Conservation (phyloP, 2,329 filamentous ascomycete genomes). For the Paraphoma sp. region DNA sequence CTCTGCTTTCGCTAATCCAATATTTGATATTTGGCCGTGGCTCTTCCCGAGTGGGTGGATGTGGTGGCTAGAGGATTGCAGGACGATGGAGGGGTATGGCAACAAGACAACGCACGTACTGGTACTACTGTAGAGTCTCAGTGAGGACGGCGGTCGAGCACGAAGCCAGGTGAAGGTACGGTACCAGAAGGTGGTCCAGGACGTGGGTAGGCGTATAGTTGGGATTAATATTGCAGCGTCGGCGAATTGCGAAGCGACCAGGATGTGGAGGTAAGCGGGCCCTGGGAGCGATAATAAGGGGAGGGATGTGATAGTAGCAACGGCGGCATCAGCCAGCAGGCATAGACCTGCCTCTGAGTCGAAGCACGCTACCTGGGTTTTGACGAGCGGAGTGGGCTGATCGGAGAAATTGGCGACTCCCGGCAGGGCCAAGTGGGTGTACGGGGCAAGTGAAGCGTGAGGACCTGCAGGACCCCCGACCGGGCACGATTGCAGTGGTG, state of each 20-base stretch:
- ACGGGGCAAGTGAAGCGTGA: constrained; percentile 34
- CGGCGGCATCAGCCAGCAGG: constrained; percentile 37
- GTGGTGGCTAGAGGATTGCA: background rate
- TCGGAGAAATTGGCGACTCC: constrained; percentile 31
- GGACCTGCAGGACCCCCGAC: constrained; percentile 34
- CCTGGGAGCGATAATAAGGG: constrained; percentile 34
- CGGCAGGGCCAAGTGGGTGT: constrained; percentile 14
- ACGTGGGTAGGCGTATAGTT: constrained; percentile 23
- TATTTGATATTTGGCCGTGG: background rate
- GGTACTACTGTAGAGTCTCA: constrained; percentile 14
- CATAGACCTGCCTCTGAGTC: constrained; percentile 32
- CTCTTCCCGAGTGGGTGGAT: background rate
- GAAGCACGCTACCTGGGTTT: constrained; percentile 29
- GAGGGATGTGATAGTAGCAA: constrained; percentile 25
- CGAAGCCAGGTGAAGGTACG: constrained; percentile 20
- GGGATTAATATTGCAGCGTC: constrained; percentile 29
- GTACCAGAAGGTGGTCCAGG: constrained; percentile 27
- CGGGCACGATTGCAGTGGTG: constrained; percentile 19
- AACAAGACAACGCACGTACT: constrained; percentile 18
- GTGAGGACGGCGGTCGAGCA: constrained; percentile 18
- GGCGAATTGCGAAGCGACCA: constrained; percentile 34
- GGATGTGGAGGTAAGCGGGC: constrained; percentile 29
- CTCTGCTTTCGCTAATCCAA: background rate
- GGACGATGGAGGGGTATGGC: constrained; percentile 9
- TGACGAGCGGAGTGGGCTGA: constrained; percentile 17